phyloP scores from a whole-genome alignment of 306 rosid genomes.

The Ochetophila trinervis region DNA sequence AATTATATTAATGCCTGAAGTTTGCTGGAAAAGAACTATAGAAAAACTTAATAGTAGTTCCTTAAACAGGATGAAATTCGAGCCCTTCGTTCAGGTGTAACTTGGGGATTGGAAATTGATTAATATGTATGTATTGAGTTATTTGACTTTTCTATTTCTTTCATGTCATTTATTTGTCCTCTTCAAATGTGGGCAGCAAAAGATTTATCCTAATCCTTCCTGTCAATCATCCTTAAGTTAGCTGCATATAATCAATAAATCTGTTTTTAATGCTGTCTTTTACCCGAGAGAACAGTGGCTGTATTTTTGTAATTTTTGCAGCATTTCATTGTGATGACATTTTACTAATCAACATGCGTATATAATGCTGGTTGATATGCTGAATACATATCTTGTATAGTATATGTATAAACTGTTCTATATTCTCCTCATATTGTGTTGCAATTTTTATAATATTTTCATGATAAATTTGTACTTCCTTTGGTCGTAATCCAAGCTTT shows the following conservation, averaged over 20 bases:
- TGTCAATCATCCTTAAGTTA: background rate
- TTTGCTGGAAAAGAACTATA: background rate
- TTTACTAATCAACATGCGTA: background rate
- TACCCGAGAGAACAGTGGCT: background rate
- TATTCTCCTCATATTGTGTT: background rate
- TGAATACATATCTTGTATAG: background rate
- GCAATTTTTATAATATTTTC: conserved; percentile 4
- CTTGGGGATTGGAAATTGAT: background rate
- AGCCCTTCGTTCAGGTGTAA: background rate
- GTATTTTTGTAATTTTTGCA: background rate
- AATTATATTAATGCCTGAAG: background rate
- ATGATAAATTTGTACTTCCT: conserved; percentile 21
- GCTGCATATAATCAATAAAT: background rate
- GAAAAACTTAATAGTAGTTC: background rate
- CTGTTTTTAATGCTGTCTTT: background rate
- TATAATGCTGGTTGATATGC: background rate
- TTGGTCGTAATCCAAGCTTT: conserved; percentile 18
- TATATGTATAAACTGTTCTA: too few relatives aligned
- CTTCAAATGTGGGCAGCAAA: too few relatives aligned
- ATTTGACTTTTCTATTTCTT: too few relatives aligned
- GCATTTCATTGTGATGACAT: background rate
- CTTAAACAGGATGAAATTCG: background rate
- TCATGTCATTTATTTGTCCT: too few relatives aligned
- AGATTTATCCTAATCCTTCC: too few relatives aligned
- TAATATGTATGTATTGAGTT: background rate